Percentiles rank a stretch among this genome's conserved stretches.
These are phyloP conservation scores for Flaveria robusta DNA, from an alignment of 129 eudicot species.

Conservation along the genomic window DNA sequence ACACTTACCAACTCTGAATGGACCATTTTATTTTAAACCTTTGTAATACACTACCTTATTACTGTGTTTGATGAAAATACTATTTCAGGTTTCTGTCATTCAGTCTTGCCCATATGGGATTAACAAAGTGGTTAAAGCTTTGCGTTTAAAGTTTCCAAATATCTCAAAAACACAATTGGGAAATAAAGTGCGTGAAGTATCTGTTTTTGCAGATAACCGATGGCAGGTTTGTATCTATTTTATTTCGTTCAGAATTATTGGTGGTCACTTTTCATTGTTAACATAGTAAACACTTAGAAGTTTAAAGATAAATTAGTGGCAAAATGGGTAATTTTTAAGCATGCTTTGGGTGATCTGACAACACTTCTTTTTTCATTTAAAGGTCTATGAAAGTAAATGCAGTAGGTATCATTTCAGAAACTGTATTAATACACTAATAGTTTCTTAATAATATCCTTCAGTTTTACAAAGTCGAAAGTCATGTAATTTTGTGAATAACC, in stretches of 20 bases:
- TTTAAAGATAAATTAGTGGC: neutral
- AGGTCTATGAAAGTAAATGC: neutral
- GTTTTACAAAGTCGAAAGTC: neutral
- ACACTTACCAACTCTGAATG: neutral
- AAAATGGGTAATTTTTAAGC: neutral
- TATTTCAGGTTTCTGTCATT: constrained; percentile 61
- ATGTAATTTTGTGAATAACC: neutral
- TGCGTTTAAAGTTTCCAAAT: constrained; percentile 62
- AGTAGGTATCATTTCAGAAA: too few species aligned
- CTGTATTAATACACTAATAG: too few species aligned
- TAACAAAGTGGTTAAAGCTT: constrained; percentile 53
- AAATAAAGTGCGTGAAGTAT: constrained; percentile 79
- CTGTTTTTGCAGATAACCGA: constrained; percentile 61
- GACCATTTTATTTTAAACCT: neutral
- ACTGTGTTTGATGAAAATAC: neutral
- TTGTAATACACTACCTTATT: neutral
- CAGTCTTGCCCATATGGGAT: constrained; percentile 67
- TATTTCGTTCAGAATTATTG: neutral
- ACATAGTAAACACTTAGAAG: neutral
- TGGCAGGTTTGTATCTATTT: constrained; percentile 69
- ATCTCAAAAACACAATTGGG: constrained; percentile 55
- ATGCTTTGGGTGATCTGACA: too few species aligned
- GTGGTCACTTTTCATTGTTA: neutral
- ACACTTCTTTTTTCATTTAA: neutral
- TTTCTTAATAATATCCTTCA: neutral